These are phyloP conservation scores for Angomonas deanei DNA, from an alignment of 208 protist species.

Conservation along the genomic window DNA sequence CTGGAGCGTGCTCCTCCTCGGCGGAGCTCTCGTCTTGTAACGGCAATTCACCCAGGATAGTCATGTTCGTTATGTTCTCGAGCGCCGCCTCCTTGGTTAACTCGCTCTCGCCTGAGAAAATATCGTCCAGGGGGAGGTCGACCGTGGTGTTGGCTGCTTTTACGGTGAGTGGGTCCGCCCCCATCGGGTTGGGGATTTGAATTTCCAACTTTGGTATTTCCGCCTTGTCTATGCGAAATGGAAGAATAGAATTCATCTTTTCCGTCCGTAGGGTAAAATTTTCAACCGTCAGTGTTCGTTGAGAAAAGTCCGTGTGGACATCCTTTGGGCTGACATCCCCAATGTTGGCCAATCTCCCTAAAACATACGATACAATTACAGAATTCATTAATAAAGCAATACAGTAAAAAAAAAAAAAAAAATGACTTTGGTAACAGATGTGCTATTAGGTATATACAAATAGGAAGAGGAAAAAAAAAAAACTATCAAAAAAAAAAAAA, in stretches of 20 bases:
- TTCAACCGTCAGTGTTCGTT: conserved; percentile 37
- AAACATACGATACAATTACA: conserved; percentile 63
- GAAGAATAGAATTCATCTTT: conserved; percentile 46
- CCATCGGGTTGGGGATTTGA: conserved; percentile 60
- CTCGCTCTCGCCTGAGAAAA: conserved; percentile 13
- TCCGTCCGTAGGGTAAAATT: conserved; percentile 50
- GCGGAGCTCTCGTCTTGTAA: conserved; percentile 4
- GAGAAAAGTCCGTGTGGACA: conserved; percentile 56
- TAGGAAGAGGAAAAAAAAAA: neutral
- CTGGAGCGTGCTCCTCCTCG: conserved; percentile 10
- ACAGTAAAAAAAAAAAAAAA: conserved; percentile 6
- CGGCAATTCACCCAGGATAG: conserved; percentile 14
- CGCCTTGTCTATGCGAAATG: conserved; percentile 52
- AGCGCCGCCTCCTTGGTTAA: conserved; percentile 44
- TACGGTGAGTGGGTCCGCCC: conserved; percentile 37
- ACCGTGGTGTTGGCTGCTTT: conserved; percentile 19
- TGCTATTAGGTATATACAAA: conserved; percentile 7
- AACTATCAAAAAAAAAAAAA: conserved; percentile 1
- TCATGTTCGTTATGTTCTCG: conserved; percentile 30
- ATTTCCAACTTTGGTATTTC: conserved; percentile 41
- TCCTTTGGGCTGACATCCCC: conserved; percentile 61
- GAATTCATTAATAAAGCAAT: conserved; percentile 45
- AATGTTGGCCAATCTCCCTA: conserved; percentile 51
- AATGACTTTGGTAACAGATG: conserved; percentile 1
- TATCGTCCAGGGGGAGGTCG: conserved; percentile 28